Conservation (phyloP, 257 asterid genomes). For the Solanum chilense region DNA sequence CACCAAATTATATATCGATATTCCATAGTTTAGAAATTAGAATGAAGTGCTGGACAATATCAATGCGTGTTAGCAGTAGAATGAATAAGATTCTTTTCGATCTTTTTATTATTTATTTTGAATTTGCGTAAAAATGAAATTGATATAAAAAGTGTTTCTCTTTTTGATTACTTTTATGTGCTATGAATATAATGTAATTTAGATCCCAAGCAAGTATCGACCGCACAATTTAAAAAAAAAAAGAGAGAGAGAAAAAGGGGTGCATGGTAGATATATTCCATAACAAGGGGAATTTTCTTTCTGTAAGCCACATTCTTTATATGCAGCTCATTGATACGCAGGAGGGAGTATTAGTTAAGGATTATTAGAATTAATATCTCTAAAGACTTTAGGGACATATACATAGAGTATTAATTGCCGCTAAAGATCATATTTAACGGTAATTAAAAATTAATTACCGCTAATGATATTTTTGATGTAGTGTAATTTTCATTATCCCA, state of each 20-base stretch:
- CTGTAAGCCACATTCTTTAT: background rate
- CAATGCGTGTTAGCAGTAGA: rapidly evolving
- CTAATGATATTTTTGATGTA: too few species aligned
- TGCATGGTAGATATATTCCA: slow-evolving; percentile 4
- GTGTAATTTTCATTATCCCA: background rate
- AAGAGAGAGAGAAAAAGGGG: background rate
- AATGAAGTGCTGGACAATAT: slow-evolving; percentile 6
- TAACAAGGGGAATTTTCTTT: slow-evolving; percentile 11
- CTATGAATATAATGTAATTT: background rate
- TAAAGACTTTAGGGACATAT: too few species aligned
- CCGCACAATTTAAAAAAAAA: background rate
- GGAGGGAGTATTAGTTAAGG: background rate
- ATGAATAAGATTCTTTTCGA: background rate
- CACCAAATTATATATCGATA: slow-evolving; percentile 9
- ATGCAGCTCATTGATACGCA: background rate
- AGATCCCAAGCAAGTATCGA: background rate
- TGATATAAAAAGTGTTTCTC: background rate
- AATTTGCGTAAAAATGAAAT: background rate
- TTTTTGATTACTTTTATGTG: background rate
- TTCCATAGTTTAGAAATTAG: slow-evolving; percentile 1
- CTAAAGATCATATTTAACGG: too few species aligned
- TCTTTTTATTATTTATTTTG: background rate
- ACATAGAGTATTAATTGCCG: too few species aligned
- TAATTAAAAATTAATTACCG: too few species aligned
- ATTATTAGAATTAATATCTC: too few species aligned